These are phyloP conservation scores for Schizochytrium sp. DNA, from an alignment of 108 stramenopile genomes.

Conservation along the genomic window DNA sequence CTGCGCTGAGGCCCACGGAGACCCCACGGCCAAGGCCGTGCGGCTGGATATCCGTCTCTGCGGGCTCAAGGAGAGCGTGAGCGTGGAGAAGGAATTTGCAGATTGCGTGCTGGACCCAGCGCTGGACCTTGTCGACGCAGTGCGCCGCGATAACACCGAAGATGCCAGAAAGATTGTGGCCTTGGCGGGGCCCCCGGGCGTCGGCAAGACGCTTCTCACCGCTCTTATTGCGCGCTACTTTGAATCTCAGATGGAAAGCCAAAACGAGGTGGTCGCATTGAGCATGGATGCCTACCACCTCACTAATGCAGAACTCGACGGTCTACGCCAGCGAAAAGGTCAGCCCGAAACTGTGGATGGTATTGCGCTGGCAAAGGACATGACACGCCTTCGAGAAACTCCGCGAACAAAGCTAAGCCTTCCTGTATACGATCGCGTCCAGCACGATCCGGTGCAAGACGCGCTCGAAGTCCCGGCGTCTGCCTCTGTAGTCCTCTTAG, in stretches of 20 bases:
- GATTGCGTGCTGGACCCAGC: background rate
- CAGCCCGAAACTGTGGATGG: background rate
- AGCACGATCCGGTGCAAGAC: background rate
- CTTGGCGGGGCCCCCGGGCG: background rate
- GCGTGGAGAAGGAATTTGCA: background rate
- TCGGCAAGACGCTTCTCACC: background rate
- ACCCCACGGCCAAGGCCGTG: background rate
- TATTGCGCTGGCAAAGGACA: background rate
- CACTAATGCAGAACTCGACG: background rate
- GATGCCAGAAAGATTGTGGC: background rate
- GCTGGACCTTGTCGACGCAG: background rate
- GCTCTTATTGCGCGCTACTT: background rate
- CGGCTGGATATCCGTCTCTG: background rate
- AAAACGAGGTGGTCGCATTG: background rate
- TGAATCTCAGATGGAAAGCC: background rate
- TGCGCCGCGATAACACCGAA: background rate
- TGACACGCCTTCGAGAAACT: background rate
- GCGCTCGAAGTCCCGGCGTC: background rate
- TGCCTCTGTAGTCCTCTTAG: background rate
- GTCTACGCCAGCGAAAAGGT: background rate
- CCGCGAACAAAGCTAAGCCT: background rate
- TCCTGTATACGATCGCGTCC: background rate
- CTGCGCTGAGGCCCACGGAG: background rate
- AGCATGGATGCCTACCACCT: slow-evolving; percentile 17
- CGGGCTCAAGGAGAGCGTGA: background rate